These are phyloP conservation scores for Oryza brachyantha DNA, from an alignment of 176 grass and related monocot species.

Conservation along the genomic window DNA sequence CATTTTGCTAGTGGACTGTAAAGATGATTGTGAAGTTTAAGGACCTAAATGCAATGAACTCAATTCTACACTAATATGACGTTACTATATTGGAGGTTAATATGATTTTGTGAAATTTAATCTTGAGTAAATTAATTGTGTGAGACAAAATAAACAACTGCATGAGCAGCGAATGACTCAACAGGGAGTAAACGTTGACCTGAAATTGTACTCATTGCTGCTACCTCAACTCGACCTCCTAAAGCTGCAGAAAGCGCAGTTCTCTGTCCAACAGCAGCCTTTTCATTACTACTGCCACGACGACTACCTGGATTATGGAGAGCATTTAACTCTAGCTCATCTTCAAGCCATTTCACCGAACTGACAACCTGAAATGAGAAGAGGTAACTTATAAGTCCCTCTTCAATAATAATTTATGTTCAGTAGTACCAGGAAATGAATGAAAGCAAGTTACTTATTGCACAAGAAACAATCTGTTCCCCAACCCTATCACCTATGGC, in stretches of 20 bases:
- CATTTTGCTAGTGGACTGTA: neutral
- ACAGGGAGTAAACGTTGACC: constrained; percentile 52
- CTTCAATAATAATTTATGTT: neutral
- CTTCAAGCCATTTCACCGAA: constrained; percentile 99
- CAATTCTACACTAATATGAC: neutral
- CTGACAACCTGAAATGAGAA: constrained; percentile 84
- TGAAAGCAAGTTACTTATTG: constrained; percentile 19
- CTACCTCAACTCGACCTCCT: constrained; percentile 88
- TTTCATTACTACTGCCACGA: constrained; percentile 81
- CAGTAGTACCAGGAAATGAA: constrained; percentile 7
- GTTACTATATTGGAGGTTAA: constrained; percentile 22
- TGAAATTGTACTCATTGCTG: constrained; percentile 98
- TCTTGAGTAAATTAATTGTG: too few species aligned
- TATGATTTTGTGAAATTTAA: too few species aligned
- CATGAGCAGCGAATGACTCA: constrained; percentile 6
- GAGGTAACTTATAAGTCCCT: neutral
- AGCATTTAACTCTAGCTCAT: constrained; percentile 97
- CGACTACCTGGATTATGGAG: constrained; percentile 89
- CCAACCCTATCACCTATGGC: constrained; percentile 7
- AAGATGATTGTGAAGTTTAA: constrained; percentile 12
- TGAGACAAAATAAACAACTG: constrained; percentile 8
- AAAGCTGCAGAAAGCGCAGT: constrained; percentile 94
- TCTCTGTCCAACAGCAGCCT: constrained; percentile 80
- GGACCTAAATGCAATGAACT: constrained; percentile 12
- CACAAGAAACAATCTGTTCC: constrained; percentile 10